phyloP scores from a whole-genome alignment of 306 rosid species.

The Sicyos baderoa region DNA sequence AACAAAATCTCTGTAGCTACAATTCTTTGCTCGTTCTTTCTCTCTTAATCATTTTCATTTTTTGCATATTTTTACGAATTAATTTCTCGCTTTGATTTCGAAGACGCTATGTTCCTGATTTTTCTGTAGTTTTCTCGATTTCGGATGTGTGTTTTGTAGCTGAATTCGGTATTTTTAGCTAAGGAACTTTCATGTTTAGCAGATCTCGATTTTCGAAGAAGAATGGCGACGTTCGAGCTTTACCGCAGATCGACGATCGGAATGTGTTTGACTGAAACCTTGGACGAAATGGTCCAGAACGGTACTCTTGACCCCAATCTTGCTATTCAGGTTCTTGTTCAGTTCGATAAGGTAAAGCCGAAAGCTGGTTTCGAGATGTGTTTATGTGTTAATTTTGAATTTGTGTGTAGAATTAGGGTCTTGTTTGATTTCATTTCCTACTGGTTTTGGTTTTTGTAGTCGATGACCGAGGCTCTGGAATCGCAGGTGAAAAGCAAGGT shows the following conservation, averaged over 20 bases:
- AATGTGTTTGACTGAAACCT: constrained; percentile 77
- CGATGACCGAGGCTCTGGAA: constrained; percentile 91
- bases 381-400: neutral
- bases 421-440: neutral
- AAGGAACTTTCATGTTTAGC: constrained; percentile 13
- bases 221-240: constrained; percentile 86
- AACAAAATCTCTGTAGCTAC: constrained; percentile 13
- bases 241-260: constrained; percentile 88
- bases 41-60: neutral
- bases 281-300: constrained; percentile 85
- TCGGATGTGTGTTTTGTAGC: neutral
- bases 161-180: neutral
- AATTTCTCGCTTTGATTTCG: constrained; percentile 8
- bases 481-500: constrained; percentile 82
- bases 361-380: neutral
- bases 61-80: neutral
- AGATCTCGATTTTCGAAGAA: constrained; percentile 37
- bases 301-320: constrained; percentile 85
- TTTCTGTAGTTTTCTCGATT: neutral
- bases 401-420: constrained; percentile 2
- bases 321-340: constrained; percentile 92
- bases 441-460: constrained; percentile 30
- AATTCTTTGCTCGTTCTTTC: neutral
- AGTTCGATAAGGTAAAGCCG: constrained; percentile 76
- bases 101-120: neutral